A percentile compares a stretch with the other conserved stretches of the same genome.
Evolutionary conservation across 2,329 filamentous ascomycete species (phyloP).

Genomic region (Taxawa tesnikishii): DNA sequence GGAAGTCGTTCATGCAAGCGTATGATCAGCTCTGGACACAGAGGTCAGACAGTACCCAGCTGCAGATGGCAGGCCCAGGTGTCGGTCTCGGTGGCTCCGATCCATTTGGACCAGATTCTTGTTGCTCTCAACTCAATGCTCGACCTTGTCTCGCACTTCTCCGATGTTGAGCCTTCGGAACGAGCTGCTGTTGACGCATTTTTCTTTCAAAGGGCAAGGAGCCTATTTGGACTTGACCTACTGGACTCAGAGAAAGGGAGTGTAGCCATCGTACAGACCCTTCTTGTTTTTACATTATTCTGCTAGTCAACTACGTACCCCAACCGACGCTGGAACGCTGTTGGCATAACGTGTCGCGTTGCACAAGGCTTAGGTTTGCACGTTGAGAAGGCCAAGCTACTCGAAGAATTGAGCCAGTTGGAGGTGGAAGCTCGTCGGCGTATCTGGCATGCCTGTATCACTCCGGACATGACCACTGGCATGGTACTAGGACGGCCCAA

Average conservation of each 20-base stretch:
- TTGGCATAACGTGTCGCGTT: slow-evolving; percentile 1
- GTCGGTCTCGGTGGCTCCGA: not conserved
- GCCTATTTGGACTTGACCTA: not conserved
- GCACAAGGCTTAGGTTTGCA: slow-evolving; percentile 1
- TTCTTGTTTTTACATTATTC: not conserved
- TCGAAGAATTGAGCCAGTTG: not conserved
- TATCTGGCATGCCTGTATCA: slow-evolving; percentile 1
- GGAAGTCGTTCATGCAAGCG: not conserved
- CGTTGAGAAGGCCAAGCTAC: not conserved
- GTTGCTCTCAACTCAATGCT: slow-evolving; percentile 1
- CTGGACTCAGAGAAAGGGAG: not conserved
- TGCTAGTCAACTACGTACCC: not conserved
- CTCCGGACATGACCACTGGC: not conserved
- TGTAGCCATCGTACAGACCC: slow-evolving; percentile 1
- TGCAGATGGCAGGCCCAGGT: not conserved
- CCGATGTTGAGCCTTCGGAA: not conserved
- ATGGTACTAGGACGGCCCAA: not conserved
- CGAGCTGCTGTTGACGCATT: not conserved
- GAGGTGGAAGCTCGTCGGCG: not conserved
- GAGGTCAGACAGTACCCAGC: not conserved
- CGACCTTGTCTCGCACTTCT: slow-evolving; percentile 1
- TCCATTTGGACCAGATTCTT: not conserved
- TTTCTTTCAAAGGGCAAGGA: not conserved
- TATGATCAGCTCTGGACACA: not conserved
- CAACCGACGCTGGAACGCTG: not conserved